phyloP scores from a whole-genome alignment of 2,329 filamentous ascomycete species.

The Gaeumannomyces tritici region DNA sequence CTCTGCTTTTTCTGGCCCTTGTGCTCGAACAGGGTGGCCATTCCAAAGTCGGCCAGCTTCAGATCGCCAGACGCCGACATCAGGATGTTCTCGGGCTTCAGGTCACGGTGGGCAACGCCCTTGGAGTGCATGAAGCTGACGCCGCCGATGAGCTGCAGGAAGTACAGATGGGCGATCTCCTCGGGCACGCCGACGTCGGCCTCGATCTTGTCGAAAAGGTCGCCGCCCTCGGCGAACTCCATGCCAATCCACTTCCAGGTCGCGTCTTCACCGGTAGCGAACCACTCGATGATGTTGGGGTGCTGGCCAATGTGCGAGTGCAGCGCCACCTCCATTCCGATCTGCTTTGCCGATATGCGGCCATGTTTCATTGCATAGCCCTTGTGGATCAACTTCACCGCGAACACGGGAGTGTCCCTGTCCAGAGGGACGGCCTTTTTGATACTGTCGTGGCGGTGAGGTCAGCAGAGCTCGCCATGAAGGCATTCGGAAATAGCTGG shows the following conservation, averaged over 20 bases:
- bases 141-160: constrained; percentile 80
- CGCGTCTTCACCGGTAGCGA: constrained; percentile 74
- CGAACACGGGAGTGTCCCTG: constrained; percentile 67
- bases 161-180: constrained; percentile 95
- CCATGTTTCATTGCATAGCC: constrained; percentile 85
- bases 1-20: constrained; percentile 75
- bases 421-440: constrained; percentile 82
- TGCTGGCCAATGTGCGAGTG: constrained; percentile 85
- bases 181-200: constrained; percentile 90
- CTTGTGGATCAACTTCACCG: constrained; percentile 98
- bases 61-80: constrained; percentile 75
- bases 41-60: constrained; percentile 93
- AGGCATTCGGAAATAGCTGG: neutral
- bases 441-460: constrained; percentile 46
- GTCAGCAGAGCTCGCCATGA: neutral
- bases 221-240: constrained; percentile 91
- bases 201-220: constrained; percentile 98
- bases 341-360: constrained; percentile 78
- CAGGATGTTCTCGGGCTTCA: constrained; percentile 93
- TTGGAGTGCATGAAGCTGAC: constrained; percentile 95
- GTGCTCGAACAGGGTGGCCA: constrained; percentile 89
- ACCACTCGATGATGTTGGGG: constrained; percentile 88
- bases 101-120: constrained; percentile 84
- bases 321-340: constrained; percentile 83
- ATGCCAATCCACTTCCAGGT: constrained; percentile 97